Evolutionary conservation across 2,329 filamentous ascomycete species (phyloP).

Genomic region (Diaporthe nobilis): DNA sequence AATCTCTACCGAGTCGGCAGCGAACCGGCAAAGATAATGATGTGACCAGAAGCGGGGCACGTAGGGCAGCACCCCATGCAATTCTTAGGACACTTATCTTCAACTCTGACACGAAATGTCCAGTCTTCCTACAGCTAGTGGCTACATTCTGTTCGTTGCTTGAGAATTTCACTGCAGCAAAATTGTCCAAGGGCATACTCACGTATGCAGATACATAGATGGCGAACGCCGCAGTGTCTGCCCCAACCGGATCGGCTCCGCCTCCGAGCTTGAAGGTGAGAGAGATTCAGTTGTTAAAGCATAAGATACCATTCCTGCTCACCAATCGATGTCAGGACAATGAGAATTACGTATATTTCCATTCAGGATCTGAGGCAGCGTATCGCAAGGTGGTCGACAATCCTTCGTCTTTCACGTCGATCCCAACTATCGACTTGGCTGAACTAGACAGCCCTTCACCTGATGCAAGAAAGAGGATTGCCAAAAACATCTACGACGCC

Average conservation of each 20-base stretch:
- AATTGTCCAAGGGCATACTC: neutral
- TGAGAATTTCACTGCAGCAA: neutral
- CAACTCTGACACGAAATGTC: neutral
- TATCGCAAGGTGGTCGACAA: slow-evolving; percentile 49
- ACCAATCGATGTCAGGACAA: slow-evolving; percentile 34
- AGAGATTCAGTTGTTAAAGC: neutral
- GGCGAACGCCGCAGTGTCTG: neutral
- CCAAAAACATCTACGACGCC: slow-evolving; percentile 46
- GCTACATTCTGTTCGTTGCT: neutral
- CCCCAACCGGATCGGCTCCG: neutral
- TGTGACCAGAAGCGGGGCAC: slow-evolving; percentile 9
- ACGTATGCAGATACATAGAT: neutral
- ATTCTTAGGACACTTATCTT: neutral
- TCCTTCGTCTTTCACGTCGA: slow-evolving; percentile 50
- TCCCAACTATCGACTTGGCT: slow-evolving; percentile 51
- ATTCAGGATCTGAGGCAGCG: slow-evolving; percentile 50
- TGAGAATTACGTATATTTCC: slow-evolving; percentile 50
- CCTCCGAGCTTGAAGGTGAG: slow-evolving; percentile 9
- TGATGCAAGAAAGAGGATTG: slow-evolving; percentile 45
- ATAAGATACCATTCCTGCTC: neutral
- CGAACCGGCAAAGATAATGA: slow-evolving; percentile 16
- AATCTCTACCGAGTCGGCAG: neutral
- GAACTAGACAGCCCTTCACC: slow-evolving; percentile 45
- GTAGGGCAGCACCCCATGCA: neutral
- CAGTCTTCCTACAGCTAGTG: neutral